A percentile compares a stretch with the other conserved stretches of the same genome.
These are phyloP conservation scores for Arabis hirsuta DNA, from an alignment of 345 rosid genomes.

Conservation along the genomic window DNA sequence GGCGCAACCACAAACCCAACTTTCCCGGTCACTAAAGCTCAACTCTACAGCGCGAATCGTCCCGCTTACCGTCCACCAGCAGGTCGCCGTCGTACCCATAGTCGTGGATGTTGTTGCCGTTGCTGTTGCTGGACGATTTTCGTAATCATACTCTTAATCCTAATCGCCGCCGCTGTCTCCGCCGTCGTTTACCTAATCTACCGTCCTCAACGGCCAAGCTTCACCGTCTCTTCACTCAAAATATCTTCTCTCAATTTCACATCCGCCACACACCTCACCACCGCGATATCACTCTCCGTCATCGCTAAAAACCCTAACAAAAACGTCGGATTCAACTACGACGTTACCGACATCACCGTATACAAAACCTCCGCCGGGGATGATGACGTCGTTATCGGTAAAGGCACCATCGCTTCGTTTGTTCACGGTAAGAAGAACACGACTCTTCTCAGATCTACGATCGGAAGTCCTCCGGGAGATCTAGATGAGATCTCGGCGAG, in stretches of 20 bases:
- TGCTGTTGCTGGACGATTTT: slow-evolving; percentile 61
- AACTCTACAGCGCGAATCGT: slow-evolving; percentile 67
- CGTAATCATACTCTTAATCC: slow-evolving; percentile 50
- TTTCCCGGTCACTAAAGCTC: slow-evolving; percentile 73
- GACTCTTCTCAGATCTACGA: slow-evolving; percentile 57
- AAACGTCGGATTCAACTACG: slow-evolving; percentile 65
- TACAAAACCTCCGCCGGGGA: slow-evolving; percentile 30
- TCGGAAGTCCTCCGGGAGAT: slow-evolving; percentile 46
- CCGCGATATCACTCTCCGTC: slow-evolving; percentile 67
- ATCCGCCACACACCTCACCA: slow-evolving; percentile 49
- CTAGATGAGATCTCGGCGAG: slow-evolving; percentile 56
- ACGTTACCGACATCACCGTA: slow-evolving; percentile 49
- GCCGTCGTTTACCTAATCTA: slow-evolving; percentile 65
- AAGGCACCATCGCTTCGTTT: slow-evolving; percentile 59
- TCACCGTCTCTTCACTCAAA: slow-evolving; percentile 65
- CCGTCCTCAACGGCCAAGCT: slow-evolving; percentile 78
- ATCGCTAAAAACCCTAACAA: slow-evolving; percentile 82
- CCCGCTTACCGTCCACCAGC: slow-evolving; percentile 80
- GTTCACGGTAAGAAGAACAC: slow-evolving; percentile 75
- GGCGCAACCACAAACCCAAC: slow-evolving; percentile 46
- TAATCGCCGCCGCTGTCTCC: slow-evolving; percentile 60
- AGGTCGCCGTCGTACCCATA: slow-evolving; percentile 53
- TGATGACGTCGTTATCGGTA: slow-evolving; percentile 59
- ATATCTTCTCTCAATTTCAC: slow-evolving; percentile 66
- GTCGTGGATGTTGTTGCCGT: slow-evolving; percentile 61